Percentiles rank a stretch among this genome's conserved stretches.
phyloP scores from a whole-genome alignment of 352 stramenopile genomes.

The Phytophthora fragariaefolia region DNA sequence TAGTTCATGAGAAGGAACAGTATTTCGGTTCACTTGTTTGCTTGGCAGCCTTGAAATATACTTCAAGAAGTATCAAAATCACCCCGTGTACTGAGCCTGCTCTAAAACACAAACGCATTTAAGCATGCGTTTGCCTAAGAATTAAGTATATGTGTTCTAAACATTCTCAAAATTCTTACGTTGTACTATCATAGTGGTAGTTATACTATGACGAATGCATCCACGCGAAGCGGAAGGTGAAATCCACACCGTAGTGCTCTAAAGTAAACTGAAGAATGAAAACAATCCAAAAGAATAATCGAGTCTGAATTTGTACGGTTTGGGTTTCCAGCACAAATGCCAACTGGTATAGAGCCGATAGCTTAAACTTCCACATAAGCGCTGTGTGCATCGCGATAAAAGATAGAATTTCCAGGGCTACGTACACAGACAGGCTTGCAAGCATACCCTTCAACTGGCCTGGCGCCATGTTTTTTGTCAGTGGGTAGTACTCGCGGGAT shows the following conservation, averaged over 20 bases:
- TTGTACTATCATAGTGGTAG: no score
- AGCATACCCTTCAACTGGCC: constrained; percentile 14
- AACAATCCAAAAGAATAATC: constrained; percentile 26
- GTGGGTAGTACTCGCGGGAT: constrained; percentile 18
- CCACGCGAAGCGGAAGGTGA: constrained; percentile 29
- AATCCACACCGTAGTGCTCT: constrained; percentile 21
- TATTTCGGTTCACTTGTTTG: no score
- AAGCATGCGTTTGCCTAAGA: no score
- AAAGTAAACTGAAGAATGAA: constrained; percentile 30
- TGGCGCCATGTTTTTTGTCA: constrained; percentile 10
- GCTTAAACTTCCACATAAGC: constrained; percentile 18
- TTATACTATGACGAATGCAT: no score
- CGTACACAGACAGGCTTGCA: constrained; percentile 14
- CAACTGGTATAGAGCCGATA: constrained; percentile 28
- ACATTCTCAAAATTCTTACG: no score
- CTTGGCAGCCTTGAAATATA: no score
- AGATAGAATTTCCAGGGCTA: constrained; percentile 9
- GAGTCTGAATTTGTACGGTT: constrained; percentile 21
- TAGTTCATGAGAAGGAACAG: no score
- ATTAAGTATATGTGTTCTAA: no score
- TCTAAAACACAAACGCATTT: no score
- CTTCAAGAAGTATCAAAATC: no score
- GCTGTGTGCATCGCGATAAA: constrained; percentile 23
- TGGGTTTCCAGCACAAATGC: constrained; percentile 31
- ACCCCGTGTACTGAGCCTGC: no score